Conservation (phyloP, 352 stramenopile genomes). For the Phytopythium vexans region DNA sequence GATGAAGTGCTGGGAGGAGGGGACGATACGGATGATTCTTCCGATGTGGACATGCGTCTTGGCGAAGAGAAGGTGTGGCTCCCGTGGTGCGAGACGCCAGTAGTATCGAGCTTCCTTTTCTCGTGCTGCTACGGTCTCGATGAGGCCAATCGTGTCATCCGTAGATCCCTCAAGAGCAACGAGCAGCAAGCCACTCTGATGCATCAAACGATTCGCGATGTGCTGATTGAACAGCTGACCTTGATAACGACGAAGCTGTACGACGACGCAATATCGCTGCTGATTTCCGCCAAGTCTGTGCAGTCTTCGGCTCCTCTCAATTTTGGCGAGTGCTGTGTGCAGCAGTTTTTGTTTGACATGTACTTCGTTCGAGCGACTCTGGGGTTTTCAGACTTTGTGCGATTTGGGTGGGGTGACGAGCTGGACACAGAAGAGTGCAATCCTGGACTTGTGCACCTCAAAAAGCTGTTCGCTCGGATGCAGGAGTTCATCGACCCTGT, state of each 20-base stretch:
- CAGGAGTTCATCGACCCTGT: slow-evolving; percentile 83
- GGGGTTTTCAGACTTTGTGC: slow-evolving; percentile 83
- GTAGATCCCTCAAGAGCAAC: slow-evolving; percentile 29
- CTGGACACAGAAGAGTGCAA: slow-evolving; percentile 54
- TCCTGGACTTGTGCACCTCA: slow-evolving; percentile 49
- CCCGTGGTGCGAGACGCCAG: slow-evolving; percentile 80
- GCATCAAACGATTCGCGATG: slow-evolving; percentile 60
- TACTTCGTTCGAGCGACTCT: slow-evolving; percentile 86
- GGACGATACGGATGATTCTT: slow-evolving; percentile 38
- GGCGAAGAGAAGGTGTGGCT: slow-evolving; percentile 82
- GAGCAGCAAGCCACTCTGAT: slow-evolving; percentile 54
- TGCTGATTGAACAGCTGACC: slow-evolving; percentile 76
- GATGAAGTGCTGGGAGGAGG: slow-evolving; percentile 30
- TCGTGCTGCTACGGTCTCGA: slow-evolving; percentile 83
- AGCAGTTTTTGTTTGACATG: slow-evolving; percentile 89
- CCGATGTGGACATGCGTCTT: slow-evolving; percentile 34
- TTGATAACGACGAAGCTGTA: slow-evolving; percentile 74
- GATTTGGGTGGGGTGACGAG: slow-evolving; percentile 86
- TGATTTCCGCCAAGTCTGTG: slow-evolving; percentile 46
- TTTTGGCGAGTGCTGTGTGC: slow-evolving; percentile 81
- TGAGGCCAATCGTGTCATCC: slow-evolving; percentile 68
- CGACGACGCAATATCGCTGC: slow-evolving; percentile 52
- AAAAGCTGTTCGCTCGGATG: slow-evolving; percentile 71
- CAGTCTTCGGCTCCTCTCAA: slow-evolving; percentile 58
- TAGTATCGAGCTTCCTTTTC: slow-evolving; percentile 82